phyloP scores from a whole-genome alignment of 345 rosid genomes.

The Aurinia saxatilis region DNA sequence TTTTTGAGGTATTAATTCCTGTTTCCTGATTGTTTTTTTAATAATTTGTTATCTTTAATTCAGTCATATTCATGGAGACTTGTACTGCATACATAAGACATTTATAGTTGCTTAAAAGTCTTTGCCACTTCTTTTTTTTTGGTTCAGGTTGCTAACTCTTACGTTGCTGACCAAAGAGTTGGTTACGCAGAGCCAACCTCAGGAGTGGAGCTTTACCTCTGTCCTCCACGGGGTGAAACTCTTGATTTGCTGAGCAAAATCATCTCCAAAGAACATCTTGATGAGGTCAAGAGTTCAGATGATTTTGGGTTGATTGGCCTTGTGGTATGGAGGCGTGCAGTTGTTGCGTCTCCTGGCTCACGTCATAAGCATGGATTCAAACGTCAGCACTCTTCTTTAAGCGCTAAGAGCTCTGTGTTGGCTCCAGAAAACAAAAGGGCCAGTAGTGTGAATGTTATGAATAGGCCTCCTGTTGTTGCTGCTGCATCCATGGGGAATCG shows the following conservation, averaged over 20 bases:
- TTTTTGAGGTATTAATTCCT: conserved; percentile 49
- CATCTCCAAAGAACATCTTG: conserved; percentile 61
- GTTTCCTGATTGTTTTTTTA: background rate
- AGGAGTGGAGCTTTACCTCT: conserved; percentile 81
- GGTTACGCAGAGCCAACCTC: conserved; percentile 79
- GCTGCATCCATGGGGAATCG: conserved; percentile 2
- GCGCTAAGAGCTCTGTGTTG: conserved; percentile 11
- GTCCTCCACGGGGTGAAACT: conserved; percentile 57
- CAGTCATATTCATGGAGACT: background rate
- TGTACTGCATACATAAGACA: background rate
- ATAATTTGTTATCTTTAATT: background rate
- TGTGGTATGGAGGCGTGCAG: conserved; percentile 80
- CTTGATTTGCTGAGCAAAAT: conserved; percentile 57
- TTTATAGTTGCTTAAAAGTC: conserved; percentile 9
- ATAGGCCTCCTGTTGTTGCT: conserved; percentile 2
- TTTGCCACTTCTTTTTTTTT: background rate
- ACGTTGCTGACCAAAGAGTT: conserved; percentile 66
- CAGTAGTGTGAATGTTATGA: background rate
- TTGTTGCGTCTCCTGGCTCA: conserved; percentile 43
- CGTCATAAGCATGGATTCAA: conserved; percentile 34
- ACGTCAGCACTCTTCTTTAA: conserved; percentile 31
- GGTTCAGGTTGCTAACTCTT: conserved; percentile 62
- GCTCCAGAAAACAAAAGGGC: conserved; percentile 12
- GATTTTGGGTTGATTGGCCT: conserved; percentile 71
- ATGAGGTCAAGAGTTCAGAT: conserved; percentile 50